Evolutionary conservation across 2,329 filamentous ascomycete species (phyloP), one percentile per base, ranked within the genome.

Genomic region (Ceratocystis cacaofunesta): DNA sequence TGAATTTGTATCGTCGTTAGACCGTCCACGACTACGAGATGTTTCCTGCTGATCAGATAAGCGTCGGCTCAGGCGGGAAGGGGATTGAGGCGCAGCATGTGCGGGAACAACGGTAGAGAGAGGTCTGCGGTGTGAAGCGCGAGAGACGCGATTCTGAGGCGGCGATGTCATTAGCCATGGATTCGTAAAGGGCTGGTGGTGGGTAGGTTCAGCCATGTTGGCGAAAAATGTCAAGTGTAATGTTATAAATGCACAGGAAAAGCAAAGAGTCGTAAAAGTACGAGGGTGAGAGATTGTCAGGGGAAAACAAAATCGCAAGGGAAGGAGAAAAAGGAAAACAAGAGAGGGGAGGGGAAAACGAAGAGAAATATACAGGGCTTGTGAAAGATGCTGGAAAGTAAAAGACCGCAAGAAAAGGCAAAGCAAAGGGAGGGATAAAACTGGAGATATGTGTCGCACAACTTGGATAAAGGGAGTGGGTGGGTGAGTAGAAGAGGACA

Each of bases 41-140:
- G 74, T 76, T 48, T 83, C 81, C 68, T 81, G 78, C 69, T 82
- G 81, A 64, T 85, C 82, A 1, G 82, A 85, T 48, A 84, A 75
- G 28, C 82, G 81, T 46, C 82, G 79, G 65, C 74, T 73, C 30
- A 81, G 69, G 60, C 76, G 77, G 17, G 82, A 78, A 58, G 82
- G 82, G 1, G 81, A 83, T 5, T 64, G 75, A 73, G 19, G 77
- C 75, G 60, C 79, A 76, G 68, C 79, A 76, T 67, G 65, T 19
- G 79, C 74, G 17, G 79, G 76, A 19, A 82, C 73, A 28, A 77
- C 78, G 5, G 79, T 76, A 10, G 82, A 85, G 6, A 82, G 74
- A 4, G 82, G 82, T 8, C 82, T 78, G 52, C 80, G 78, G 69
- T 80, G 78, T 5, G 76, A 74, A 28, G 74, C 57, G 57, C 65